phyloP scores from a whole-genome alignment of 441 rosid genomes.

The Pelargonium cotyledonis region DNA sequence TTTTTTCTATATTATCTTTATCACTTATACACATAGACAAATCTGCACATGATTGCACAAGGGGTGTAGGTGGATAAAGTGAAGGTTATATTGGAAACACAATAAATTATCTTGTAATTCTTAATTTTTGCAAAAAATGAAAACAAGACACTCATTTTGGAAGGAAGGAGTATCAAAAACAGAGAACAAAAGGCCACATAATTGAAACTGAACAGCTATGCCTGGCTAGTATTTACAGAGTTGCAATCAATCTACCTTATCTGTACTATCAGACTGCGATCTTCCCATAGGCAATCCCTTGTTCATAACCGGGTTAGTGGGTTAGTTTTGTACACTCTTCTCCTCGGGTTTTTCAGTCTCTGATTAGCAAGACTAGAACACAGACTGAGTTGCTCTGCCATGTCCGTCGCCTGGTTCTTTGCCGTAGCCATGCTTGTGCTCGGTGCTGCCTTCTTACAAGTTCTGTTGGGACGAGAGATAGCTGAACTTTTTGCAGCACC shows the following conservation, averaged over 20 bases:
- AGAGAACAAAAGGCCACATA: neutral
- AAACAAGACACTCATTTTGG: too few species aligned
- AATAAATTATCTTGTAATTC: too few species aligned
- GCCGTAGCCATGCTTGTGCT: slow-evolving; percentile 24
- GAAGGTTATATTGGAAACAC: too few species aligned
- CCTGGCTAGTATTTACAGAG: slow-evolving; percentile 5
- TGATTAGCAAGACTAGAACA: slow-evolving; percentile 39
- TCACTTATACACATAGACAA: too few species aligned
- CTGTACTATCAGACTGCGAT: slow-evolving; percentile 22
- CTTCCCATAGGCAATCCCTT: slow-evolving; percentile 26
- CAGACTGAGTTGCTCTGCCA: slow-evolving; percentile 41
- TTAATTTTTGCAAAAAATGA: too few species aligned
- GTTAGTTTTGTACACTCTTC: slow-evolving; percentile 34
- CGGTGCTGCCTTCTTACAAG: slow-evolving; percentile 42
- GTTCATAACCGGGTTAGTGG: slow-evolving; percentile 30
- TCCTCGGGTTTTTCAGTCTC: slow-evolving; percentile 44
- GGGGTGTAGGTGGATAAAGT: too few species aligned
- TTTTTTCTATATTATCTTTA: too few species aligned
- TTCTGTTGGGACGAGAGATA: slow-evolving; percentile 35
- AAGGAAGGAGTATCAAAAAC: too few species aligned
- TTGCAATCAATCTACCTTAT: slow-evolving; percentile 19
- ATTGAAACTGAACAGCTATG: neutral
- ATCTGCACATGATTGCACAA: too few species aligned
- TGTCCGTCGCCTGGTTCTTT: slow-evolving; percentile 33
- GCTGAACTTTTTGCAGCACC: slow-evolving; percentile 25